A percentile compares a stretch with the other conserved stretches of the same genome.
These are phyloP conservation scores for Dictyostelium discoideum DNA, from an alignment of 78 protist species.

Conservation along the genomic window DNA sequence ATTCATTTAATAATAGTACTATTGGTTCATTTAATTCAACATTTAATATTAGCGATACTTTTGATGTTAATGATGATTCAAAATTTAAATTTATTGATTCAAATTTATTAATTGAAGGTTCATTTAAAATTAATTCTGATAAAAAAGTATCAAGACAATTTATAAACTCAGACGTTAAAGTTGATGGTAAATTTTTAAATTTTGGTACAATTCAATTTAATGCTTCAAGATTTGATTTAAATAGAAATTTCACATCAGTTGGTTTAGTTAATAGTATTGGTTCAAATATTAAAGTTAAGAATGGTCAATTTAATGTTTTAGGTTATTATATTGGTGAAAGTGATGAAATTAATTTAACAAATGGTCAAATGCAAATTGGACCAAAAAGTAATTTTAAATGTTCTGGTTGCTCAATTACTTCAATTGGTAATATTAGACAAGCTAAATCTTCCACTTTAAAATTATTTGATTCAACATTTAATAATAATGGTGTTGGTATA, in stretches of 20 bases:
- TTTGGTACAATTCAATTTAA: not conserved
- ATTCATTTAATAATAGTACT: not conserved
- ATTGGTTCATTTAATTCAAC: not conserved
- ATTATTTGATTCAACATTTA: not conserved
- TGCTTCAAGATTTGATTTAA: not conserved
- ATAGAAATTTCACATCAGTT: not conserved
- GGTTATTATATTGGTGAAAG: not conserved
- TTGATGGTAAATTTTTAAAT: constrained; percentile 1
- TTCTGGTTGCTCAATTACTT: not conserved
- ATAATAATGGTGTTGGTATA: not conserved
- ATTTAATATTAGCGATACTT: not conserved
- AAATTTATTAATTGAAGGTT: not conserved
- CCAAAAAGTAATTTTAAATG: not conserved
- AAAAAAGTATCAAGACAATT: not conserved
- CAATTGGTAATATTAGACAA: not conserved
- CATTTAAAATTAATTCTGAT: not conserved
- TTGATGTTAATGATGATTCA: not conserved
- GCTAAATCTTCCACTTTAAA: not conserved
- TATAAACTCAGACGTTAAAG: not conserved
- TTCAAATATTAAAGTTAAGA: not conserved
- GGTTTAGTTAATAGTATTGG: not conserved
- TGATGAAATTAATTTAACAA: not conserved
- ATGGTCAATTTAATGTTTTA: not conserved
- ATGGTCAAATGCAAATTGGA: constrained; percentile 8
- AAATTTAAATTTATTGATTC: not conserved